These are phyloP conservation scores for Aegilops tauschii DNA, from an alignment of 176 grass and related monocot species.

Conservation along the genomic window DNA sequence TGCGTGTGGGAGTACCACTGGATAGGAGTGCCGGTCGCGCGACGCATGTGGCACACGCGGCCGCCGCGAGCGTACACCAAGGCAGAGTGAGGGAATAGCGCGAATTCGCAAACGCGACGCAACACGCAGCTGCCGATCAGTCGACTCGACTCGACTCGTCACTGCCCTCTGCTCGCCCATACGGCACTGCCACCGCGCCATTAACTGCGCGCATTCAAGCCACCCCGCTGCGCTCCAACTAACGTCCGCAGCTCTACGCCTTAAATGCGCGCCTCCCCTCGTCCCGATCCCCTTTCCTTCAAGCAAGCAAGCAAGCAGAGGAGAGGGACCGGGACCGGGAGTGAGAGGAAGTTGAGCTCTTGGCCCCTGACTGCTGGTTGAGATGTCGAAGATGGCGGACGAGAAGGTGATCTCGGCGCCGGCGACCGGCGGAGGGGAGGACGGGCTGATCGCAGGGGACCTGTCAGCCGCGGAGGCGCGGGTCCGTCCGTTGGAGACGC, in stretches of 20 bases:
- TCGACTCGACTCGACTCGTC: not conserved
- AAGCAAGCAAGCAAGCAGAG: not conserved
- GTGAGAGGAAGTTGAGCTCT: not conserved
- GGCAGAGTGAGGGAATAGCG: not conserved
- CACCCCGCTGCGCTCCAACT: conserved; percentile 24
- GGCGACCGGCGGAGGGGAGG: not conserved
- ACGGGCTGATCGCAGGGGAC: not conserved
- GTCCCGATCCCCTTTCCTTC: not conserved
- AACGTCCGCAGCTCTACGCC: not conserved
- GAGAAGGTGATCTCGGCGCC: conserved; percentile 35
- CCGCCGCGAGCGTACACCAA: not conserved
- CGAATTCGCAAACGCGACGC: not conserved
- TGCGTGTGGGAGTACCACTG: too few species aligned
- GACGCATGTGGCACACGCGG: conserved; percentile 6
- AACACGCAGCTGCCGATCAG: not conserved
- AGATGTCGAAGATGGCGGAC: conserved; percentile 53
- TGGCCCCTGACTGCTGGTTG: not conserved
- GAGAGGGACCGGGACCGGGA: not conserved
- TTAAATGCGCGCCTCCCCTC: conserved; percentile 36
- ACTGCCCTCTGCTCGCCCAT: not conserved
- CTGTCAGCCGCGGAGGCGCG: not conserved
- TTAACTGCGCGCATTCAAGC: conserved; percentile 39
- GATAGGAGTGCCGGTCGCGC: not conserved
- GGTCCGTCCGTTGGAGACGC: conserved; percentile 55
- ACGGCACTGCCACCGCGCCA: conserved; percentile 26